Conservation (phyloP, 441 rosid species). For the Manihot esculenta region DNA sequence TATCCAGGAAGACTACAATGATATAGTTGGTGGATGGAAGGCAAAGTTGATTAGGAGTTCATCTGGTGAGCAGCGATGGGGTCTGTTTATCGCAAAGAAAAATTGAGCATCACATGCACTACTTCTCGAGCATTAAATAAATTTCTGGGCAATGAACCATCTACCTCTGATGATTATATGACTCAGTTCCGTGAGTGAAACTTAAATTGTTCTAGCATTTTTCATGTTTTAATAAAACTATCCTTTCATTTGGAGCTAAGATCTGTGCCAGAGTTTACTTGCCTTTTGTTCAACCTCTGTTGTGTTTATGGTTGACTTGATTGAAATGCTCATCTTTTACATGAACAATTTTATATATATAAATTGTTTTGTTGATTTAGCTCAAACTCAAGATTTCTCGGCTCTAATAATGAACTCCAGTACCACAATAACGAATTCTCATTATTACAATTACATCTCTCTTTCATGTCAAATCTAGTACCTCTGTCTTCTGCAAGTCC, state of each 20-base stretch:
- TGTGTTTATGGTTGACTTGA: too few relatives aligned
- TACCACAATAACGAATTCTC: too few relatives aligned
- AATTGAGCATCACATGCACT: constrained; percentile 7
- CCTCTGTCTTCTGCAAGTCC: too few relatives aligned
- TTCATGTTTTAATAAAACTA: background rate
- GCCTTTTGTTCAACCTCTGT: too few relatives aligned
- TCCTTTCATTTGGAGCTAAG: background rate
- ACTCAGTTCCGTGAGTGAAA: background rate
- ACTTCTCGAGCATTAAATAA: constrained; percentile 1
- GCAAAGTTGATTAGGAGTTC: constrained; percentile 74
- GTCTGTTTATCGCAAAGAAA: constrained; percentile 76
- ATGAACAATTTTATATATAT: too few relatives aligned
- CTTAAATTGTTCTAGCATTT: background rate
- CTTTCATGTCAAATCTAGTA: too few relatives aligned
- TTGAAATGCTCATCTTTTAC: too few relatives aligned
- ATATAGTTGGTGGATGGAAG: constrained; percentile 91
- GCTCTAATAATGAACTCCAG: too few relatives aligned
- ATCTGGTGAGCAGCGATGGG: constrained; percentile 88
- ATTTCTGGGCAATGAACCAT: background rate
- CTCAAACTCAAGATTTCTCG: too few relatives aligned
- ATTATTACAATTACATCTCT: too few relatives aligned
- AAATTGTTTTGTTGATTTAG: too few relatives aligned
- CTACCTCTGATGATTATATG: background rate
- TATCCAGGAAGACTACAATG: constrained; percentile 82
- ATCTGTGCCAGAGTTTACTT: background rate